Evolutionary conservation across 768 basidiomycete species (phyloP), one percentile per base, ranked within the genome.

Genomic region (Artomyces pyxidatus): DNA sequence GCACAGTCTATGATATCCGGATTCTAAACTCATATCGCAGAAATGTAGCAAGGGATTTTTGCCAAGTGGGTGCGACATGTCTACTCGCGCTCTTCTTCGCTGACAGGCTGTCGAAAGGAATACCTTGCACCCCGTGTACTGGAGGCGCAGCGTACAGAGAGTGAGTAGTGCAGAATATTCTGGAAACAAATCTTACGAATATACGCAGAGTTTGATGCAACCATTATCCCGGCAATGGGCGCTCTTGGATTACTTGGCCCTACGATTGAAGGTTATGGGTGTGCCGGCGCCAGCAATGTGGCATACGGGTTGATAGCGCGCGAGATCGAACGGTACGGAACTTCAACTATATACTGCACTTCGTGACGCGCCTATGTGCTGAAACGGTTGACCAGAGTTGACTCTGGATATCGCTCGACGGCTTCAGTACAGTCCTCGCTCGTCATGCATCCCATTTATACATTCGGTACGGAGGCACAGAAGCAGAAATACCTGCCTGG

Each of bases 391-490:
- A 45, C 0, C 57, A 92, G 94, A 53, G 83, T 98, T 32, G 95
- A 99, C 63, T 97, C 94, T 2, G 95, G 95, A 0, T 98, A 96
- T 61, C 87, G 95, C 22, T 94, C 90, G 4, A 94, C 84, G 3
- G 83, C 92, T 54, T 96, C 93, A 16, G 95, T 98, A 3, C 95
- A 98, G 65, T 91, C 88, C 1, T 94, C 91, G 17, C 78, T 99
- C 23, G 91, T 95, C 11, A 99, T 99, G 94, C 90, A 95, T 61
- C 93, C 85, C 8, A 88, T 91, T 57, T 68, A 87, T 61, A 83
- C 87, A 59, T 97, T 93, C 63, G 95, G 95, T 2, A 79, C 84
- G 0, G 83, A 92, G 27, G 81, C 78, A 27, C 92, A 97, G 67
- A 94, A 93, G 69, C 85, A 91, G 59, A 86, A 84, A 58, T 99